phyloP scores from a whole-genome alignment of 2,329 filamentous ascomycete species.

The Eutypa lata region DNA sequence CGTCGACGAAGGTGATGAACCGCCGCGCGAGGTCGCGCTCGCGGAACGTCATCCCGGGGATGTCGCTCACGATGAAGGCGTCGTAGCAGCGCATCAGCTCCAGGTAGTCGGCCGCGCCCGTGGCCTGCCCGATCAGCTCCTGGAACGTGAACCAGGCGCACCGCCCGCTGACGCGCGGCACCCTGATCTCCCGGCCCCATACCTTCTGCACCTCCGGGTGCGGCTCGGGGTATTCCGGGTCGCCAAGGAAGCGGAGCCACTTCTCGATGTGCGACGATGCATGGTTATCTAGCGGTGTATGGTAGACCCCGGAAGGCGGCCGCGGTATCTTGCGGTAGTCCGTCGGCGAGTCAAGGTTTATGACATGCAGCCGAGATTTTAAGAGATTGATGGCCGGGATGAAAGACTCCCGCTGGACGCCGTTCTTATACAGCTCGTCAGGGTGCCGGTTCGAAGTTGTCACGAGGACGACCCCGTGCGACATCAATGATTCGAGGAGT shows the following conservation, averaged over 20 bases:
- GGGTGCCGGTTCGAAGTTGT: slow-evolving; percentile 97
- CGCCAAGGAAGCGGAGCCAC: slow-evolving; percentile 94
- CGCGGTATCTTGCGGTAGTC: slow-evolving; percentile 97
- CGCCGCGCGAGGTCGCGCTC: slow-evolving; percentile 84
- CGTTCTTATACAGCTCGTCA: slow-evolving; percentile 95
- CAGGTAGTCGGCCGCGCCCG: slow-evolving; percentile 90
- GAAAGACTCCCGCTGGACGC: slow-evolving; percentile 93
- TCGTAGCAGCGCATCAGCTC: slow-evolving; percentile 89
- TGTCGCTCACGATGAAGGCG: slow-evolving; percentile 85
- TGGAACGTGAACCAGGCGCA: slow-evolving; percentile 91
- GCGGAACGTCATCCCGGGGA: slow-evolving; percentile 86
- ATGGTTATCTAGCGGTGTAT: slow-evolving; percentile 77
- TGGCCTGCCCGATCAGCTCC: slow-evolving; percentile 84
- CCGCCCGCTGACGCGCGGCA: slow-evolving; percentile 82
- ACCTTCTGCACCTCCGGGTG: slow-evolving; percentile 78
- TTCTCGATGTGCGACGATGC: slow-evolving; percentile 81
- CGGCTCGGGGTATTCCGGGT: slow-evolving; percentile 71
- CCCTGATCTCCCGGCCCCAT: slow-evolving; percentile 87
- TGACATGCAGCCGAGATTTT: slow-evolving; percentile 77
- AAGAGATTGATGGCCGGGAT: slow-evolving; percentile 92
- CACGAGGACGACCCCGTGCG: slow-evolving; percentile 91
- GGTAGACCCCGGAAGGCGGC: slow-evolving; percentile 89
- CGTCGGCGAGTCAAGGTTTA: slow-evolving; percentile 91
- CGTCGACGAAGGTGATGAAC: slow-evolving; percentile 97
- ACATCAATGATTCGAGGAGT: slow-evolving; percentile 87